Percentiles rank a stretch among this genome's conserved stretches.
phyloP scores from a whole-genome alignment of 331 rosid genomes.

The Pyrus hybrid region DNA sequence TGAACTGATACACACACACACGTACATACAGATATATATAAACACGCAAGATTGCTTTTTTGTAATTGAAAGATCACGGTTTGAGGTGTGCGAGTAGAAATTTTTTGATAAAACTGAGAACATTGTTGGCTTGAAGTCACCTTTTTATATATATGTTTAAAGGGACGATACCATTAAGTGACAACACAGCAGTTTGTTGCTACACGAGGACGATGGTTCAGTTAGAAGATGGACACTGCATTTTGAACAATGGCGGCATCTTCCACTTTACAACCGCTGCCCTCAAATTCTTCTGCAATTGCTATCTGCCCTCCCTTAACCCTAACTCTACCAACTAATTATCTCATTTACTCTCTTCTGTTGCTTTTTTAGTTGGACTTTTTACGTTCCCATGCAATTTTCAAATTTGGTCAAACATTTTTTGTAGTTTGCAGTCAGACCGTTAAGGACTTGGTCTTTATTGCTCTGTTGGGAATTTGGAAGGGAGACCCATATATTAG shows the following conservation, averaged over 20 bases:
- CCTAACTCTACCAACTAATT: neutral
- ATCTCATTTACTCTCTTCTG: neutral
- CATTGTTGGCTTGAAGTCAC: too few species aligned
- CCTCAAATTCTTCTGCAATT: neutral
- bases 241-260: constrained; percentile 18
- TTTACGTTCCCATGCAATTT: neutral
- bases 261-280: neutral
- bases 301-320: neutral
- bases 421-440: neutral
- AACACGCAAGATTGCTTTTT: neutral
- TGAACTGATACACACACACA: too few species aligned
- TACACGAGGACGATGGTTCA: constrained; percentile 12
- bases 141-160: too few species aligned
- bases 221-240: neutral
- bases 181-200: constrained; percentile 5
- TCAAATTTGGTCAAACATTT: neutral
- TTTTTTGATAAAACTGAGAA: too few species aligned
- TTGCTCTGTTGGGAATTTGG: neutral
- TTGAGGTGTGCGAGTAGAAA: too few species aligned
- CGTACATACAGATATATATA: neutral
- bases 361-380: neutral
- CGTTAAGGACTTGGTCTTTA: neutral
- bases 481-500: neutral
- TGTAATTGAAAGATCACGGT: too few species aligned
- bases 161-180: neutral